Evolutionary conservation across 1,139 yeast species (phyloP), one percentile per base, ranked within the genome.

Genomic region (Suhomyces wounanorum): DNA sequence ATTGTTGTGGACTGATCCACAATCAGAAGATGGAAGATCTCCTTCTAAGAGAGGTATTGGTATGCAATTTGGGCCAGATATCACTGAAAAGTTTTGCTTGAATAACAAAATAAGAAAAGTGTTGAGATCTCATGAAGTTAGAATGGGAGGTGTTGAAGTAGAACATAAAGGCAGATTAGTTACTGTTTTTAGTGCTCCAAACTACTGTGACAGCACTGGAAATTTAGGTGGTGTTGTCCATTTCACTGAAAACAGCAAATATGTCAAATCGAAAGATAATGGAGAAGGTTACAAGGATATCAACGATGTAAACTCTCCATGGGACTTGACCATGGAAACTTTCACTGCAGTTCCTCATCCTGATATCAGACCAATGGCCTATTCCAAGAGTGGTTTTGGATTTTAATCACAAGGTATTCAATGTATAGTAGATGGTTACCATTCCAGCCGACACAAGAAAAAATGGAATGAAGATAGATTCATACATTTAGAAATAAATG

Each of bases 1-100:
- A 65, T 78, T 95, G 66, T 76, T 94, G 54, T 94, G 99, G 99
- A 89, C 98, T 0, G 99, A 94, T 67, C 99, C 99, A 1, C 97
- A 91, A 67, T 75, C 77, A 0, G 76, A 70, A 10, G 73, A 81
- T 16, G 99, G 99, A 13, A 79, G 96, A 45, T 83, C 91, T 1
- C 90, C 96, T 4, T 88, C 96, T 23, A 91, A 91, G 70, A 82
- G 99, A 66, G 99, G 99, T 39, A 85, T 92, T 49, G 98, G 99
- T 26, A 82, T 89, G 69, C 96, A 94, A 66, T 94, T 94, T 68
- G 99, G 99, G 0, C 97, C 98, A 8, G 99, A 94, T 66, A 82
- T 94, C 53, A 94, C 99, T 8, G 84, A 83, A 52, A 67, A 79
- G 43, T 94, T 92, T 77, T 84, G 96, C 63, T 77, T 84, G 44